Base-by-base conservation (phyloP, 1,284 basidiomycete species). In the Baeospora myosura region DNA sequence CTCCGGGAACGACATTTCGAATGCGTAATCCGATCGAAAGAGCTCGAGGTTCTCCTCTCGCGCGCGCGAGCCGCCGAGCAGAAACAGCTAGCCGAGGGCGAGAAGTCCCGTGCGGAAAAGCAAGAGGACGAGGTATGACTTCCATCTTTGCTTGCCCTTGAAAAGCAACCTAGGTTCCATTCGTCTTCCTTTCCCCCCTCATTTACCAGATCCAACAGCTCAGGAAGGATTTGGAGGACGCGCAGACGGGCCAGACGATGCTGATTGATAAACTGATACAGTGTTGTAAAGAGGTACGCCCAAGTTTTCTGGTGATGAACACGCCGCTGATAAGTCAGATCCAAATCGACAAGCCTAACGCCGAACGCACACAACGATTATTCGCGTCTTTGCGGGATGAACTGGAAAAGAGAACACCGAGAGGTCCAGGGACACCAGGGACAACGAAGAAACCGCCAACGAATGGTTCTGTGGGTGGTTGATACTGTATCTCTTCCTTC, bases 1-100 rank as follows among this genome's bases (percentile, higher is more conserved):
- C 75, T 88, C 42, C 80, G 87, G 47, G 87, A 90, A 63, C 79
- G 78, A 55, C 87, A 90, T 68, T 90, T 89, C 51, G 88, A 89
- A 62, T 88, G 85, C 51, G 82, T 90, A 16, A 81, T 90, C 44
- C 81, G 87, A 33, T 89, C 87, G 29, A 90, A 90, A 61, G 88
- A 90, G 60, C 72, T 90, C 17, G 88, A 90, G 56, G 82, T 90
- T 5, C 62, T 90, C 14, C 68, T 90, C 12, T 87, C 87, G 38
- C 76, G 85, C 24, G 88, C 87, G 34, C 77, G 87, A 58, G 81
- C 84, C 16, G 82, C 86, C 7, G 87, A 89, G 53, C 84, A 88
- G 59, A 85, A 81, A 55, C 82, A 88, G 53, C 66, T 88, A 28
- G 78, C 78, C 10, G 82, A 88, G 40, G 73, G 75, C 25, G 84